A percentile compares a stretch with the other conserved stretches of the same genome.
phyloP scores from a whole-genome alignment of 2,329 filamentous ascomycete genomes.

The Colletotrichum eleusines region DNA sequence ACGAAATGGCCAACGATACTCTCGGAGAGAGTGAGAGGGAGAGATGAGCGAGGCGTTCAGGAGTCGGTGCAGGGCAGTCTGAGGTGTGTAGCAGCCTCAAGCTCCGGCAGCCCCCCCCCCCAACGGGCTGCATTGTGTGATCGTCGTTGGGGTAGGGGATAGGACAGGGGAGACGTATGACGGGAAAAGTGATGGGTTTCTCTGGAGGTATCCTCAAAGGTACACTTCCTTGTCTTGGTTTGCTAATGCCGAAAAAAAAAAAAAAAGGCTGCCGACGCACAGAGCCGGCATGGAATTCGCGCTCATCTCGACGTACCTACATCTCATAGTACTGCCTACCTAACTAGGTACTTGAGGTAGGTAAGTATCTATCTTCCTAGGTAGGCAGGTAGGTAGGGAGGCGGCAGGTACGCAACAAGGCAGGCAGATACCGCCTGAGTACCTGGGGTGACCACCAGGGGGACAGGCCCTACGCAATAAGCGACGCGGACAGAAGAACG shows the following conservation, averaged over 20 bases:
- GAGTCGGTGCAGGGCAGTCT: slow-evolving; percentile 26
- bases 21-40: not conserved
- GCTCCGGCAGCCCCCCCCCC: slow-evolving; percentile 13
- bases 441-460: not conserved
- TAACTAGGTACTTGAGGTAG: too few relatives aligned
- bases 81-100: slow-evolving; percentile 39
- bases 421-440: not conserved
- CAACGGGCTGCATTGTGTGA: slow-evolving; percentile 35
- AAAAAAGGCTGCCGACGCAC: slow-evolving; percentile 14
- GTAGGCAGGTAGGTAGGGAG: not conserved
- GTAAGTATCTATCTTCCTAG: not conserved
- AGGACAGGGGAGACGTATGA: not conserved
- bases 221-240: slow-evolving; percentile 1
- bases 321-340: too few relatives aligned
- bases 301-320: not conserved
- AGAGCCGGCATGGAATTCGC: not conserved
- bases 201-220: not conserved
- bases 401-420: too few relatives aligned
- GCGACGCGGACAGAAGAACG: slow-evolving; percentile 22
- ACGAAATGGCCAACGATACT: not conserved
- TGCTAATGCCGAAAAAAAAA: too few relatives aligned
- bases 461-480: not conserved
- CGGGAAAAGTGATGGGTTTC: not conserved
- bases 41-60: not conserved
- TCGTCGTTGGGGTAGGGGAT: slow-evolving; percentile 22